phyloP scores from a whole-genome alignment of 768 basidiomycete genomes.

The Arthromyces matolae region DNA sequence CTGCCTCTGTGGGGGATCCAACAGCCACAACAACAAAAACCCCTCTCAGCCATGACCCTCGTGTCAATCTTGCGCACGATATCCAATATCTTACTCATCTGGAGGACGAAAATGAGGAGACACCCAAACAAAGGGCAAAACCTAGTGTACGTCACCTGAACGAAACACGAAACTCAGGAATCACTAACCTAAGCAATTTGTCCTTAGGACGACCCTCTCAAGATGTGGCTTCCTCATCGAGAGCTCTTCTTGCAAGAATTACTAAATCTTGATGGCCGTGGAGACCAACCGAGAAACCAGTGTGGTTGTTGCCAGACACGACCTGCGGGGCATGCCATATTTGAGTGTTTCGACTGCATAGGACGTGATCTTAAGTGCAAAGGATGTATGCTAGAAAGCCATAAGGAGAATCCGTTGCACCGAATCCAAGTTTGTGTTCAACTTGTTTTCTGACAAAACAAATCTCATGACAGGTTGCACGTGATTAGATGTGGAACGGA shows the following conservation, averaged over 20 bases:
- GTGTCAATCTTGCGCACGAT: background rate
- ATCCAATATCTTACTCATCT: background rate
- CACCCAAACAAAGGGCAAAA: background rate
- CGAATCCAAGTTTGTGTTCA: background rate
- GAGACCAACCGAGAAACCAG: background rate
- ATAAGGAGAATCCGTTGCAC: conserved; percentile 5
- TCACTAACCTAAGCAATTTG: background rate
- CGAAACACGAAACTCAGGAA: background rate
- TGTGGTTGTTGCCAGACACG: background rate
- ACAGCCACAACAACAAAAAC: background rate
- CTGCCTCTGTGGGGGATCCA: too few relatives aligned
- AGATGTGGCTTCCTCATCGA: conserved; percentile 3
- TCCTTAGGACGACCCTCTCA: conserved; percentile 6
- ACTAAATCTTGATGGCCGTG: conserved; percentile 1
- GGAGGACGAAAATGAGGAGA: background rate
- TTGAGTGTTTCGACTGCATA: conserved; percentile 4
- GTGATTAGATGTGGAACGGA: conserved; percentile 9
- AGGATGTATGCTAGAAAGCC: background rate
- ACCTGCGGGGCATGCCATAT: background rate
- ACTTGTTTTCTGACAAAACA: too few relatives aligned
- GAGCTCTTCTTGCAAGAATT: conserved; percentile 7
- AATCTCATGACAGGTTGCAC: too few relatives aligned
- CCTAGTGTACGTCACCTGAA: background rate
- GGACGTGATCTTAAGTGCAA: background rate
- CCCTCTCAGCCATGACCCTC: background rate